Evolutionary conservation across 768 basidiomycete genomes (phyloP), one percentile per base, ranked within the genome.

Genomic region (Saitozyma podzolica): DNA sequence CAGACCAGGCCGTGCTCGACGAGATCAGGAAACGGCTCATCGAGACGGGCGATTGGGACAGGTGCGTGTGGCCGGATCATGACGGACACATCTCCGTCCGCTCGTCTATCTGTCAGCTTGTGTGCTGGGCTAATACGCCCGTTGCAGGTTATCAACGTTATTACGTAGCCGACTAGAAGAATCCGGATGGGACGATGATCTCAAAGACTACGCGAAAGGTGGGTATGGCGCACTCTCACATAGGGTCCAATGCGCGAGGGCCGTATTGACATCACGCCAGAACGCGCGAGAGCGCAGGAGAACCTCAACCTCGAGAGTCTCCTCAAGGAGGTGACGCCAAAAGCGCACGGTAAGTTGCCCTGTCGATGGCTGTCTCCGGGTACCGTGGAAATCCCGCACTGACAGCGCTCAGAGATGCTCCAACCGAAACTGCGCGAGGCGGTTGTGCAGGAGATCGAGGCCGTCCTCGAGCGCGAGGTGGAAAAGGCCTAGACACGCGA

Each of bases 151-250:
- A 70, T 64, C 67, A 6, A 56, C 51, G 19, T 40, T 67, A 9
- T 50, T 75, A 10, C 47, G 62, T n/a, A 57, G 40, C 2, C 58
- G 63, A 43, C 50, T 75, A 11, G 63, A 70, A 54, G 74, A 75
- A 52, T 56, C 59, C 9, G 74, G 74, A 10, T 75, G 65, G 62
- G 71, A 64, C 14, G 74, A 75, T 52, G 74, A 75, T 56, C 20
- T 75, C 47, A 75, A 73, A 59, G 74, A 75, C 56, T 55, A 69
- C 29, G 70, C 74, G 13, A 75, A 75, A 56, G 74, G 74, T 72
- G 39, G 37, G 64, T 64, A 9, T 40, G 9, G 41, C 43, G n/a
- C 40, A 16, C 2, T 10, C 40, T 53, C 50, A 37, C 16, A 1
- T 47, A 8, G 40, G 13, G 37, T 16, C 39, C 3, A 14, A 37